A percentile compares a stretch with the other conserved stretches of the same genome.
Conservation (phyloP, 164 flowering plant species). For the Protea cynaroides region DNA sequence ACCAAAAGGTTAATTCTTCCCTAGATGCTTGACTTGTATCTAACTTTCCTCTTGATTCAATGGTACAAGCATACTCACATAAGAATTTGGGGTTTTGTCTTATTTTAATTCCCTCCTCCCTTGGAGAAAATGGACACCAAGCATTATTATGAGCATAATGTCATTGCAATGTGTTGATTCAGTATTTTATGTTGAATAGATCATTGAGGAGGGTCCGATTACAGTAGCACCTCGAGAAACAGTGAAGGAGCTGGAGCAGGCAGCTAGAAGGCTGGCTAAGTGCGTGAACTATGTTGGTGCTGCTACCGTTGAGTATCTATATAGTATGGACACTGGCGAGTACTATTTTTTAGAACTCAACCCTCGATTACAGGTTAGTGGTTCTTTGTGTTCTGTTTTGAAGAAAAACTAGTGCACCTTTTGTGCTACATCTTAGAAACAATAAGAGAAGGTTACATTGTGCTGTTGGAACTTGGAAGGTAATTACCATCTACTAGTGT, state of each 20-base stretch:
- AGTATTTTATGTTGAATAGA: constrained; percentile 34
- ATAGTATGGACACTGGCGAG: constrained; percentile 98
- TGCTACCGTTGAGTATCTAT: constrained; percentile 98
- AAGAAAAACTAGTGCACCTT: not conserved
- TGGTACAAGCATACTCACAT: not conserved
- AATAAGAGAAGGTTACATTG: not conserved
- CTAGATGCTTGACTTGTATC: constrained; percentile 1
- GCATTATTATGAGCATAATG: not conserved
- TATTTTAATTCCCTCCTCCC: not conserved
- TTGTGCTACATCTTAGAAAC: not conserved
- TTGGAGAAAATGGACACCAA: not conserved
- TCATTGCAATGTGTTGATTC: not conserved
- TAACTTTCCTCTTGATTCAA: constrained; percentile 2
- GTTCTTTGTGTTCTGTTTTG: not conserved
- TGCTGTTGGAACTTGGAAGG: not conserved
- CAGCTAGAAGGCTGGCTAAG: constrained; percentile 96
- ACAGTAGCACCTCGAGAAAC: constrained; percentile 89
- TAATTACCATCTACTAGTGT: not conserved
- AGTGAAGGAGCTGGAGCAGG: constrained; percentile 87
- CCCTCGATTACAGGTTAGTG: constrained; percentile 87
- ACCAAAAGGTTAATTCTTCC: constrained; percentile 66
- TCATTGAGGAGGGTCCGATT: constrained; percentile 99
- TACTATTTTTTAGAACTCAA: constrained; percentile 95
- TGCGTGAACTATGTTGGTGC: constrained; percentile 95
- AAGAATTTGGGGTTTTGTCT: not conserved